phyloP scores from a whole-genome alignment of 2,329 filamentous ascomycete genomes.

The Xenosphaeropsis pyriputrescens region DNA sequence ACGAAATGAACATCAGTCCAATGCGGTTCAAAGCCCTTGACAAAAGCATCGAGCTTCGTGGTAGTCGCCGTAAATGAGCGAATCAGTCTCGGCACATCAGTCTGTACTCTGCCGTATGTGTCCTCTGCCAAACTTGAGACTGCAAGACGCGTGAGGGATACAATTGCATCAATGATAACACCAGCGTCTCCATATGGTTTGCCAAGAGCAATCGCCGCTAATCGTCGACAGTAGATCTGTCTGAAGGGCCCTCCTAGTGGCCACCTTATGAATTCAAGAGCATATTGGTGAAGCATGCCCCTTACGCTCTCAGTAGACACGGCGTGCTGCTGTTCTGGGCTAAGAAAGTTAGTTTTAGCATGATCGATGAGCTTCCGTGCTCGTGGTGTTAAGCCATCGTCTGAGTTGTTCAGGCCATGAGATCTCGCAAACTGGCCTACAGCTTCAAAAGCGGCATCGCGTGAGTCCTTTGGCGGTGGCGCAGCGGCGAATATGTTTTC shows the following conservation, averaged over 20 bases:
- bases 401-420: slow-evolving; percentile 12
- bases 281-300: slow-evolving; percentile 31
- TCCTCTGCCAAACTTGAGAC: slow-evolving; percentile 69
- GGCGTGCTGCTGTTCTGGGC: slow-evolving; percentile 34
- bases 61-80: slow-evolving; percentile 57
- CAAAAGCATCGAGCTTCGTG: slow-evolving; percentile 54
- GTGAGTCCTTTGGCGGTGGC: slow-evolving; percentile 6
- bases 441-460: slow-evolving; percentile 6
- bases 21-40: slow-evolving; percentile 42
- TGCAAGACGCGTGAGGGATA: slow-evolving; percentile 53
- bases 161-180: slow-evolving; percentile 57
- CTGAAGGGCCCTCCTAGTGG: slow-evolving; percentile 54
- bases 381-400: slow-evolving; percentile 11
- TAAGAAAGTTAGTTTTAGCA: slow-evolving; percentile 19
- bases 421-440: slow-evolving; percentile 14
- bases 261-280: slow-evolving; percentile 30
- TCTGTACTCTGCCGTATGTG: slow-evolving; percentile 71
- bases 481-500: slow-evolving; percentile 13
- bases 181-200: slow-evolving; percentile 55
- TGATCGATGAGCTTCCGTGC: slow-evolving; percentile 26
- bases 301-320: slow-evolving; percentile 32
- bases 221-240: slow-evolving; percentile 49
- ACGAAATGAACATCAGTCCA: slow-evolving; percentile 62
- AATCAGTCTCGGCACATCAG: slow-evolving; percentile 62
- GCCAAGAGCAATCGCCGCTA: slow-evolving; percentile 57